A percentile compares a stretch with the other conserved stretches of the same genome.
phyloP scores from a whole-genome alignment of 352 stramenopile species.

The Globisporangium polare region DNA sequence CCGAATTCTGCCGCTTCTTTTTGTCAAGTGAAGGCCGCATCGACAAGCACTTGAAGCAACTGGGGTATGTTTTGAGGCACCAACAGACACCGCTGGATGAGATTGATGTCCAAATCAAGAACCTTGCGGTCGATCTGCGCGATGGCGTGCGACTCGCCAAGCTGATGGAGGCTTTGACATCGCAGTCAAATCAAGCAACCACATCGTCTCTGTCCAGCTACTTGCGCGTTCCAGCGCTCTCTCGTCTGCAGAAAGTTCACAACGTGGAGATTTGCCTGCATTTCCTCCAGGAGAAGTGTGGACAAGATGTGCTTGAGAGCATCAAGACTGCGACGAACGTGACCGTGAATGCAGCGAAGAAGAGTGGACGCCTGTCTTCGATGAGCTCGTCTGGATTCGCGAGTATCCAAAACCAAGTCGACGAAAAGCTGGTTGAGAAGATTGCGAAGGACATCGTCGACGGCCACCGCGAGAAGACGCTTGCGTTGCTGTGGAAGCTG shows the following conservation, averaged over 20 bases:
- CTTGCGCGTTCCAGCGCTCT: conserved; percentile 92
- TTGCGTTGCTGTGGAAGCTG: conserved; percentile 94
- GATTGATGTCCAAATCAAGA: conserved; percentile 90
- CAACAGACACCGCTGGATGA: conserved; percentile 93
- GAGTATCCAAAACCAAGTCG: conserved; percentile 42
- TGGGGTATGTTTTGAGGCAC: conserved; percentile 88
- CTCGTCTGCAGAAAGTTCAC: conserved; percentile 95
- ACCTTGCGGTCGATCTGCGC: conserved; percentile 93
- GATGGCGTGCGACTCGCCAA: conserved; percentile 93
- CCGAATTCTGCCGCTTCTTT: conserved; percentile 91
- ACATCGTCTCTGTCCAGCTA: conserved; percentile 56
- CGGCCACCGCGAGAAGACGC: conserved; percentile 91
- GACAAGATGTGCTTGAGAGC: conserved; percentile 43
- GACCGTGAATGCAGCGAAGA: conserved; percentile 8
- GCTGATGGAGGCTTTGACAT: conserved; percentile 89
- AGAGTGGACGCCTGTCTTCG: conserved; percentile 19
- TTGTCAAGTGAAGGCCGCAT: conserved; percentile 93
- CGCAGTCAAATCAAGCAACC: conserved; percentile 13
- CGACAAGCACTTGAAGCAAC: conserved; percentile 88
- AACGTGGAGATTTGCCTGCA: conserved; percentile 93
- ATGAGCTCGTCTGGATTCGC: conserved; percentile 37
- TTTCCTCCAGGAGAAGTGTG: conserved; percentile 75
- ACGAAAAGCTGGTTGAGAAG: conserved; percentile 53
- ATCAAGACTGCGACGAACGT: conserved; percentile 32
- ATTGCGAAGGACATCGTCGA: conserved; percentile 95